Evolutionary conservation across 2,329 filamentous ascomycete species (phyloP).

Genomic region (Alternaria longipes): DNA sequence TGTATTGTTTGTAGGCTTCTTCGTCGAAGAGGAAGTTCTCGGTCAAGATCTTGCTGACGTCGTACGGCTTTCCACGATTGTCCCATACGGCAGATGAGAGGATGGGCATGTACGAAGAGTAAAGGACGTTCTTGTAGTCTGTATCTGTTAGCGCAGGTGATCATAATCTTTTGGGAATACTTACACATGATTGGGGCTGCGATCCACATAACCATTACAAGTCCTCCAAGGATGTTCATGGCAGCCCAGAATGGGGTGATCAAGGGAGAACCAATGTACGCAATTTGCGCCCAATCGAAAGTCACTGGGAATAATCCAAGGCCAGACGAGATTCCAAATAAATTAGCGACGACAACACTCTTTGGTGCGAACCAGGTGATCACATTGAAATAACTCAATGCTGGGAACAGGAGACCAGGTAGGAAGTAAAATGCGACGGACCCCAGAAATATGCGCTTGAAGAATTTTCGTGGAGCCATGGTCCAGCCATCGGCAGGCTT

Average conservation of each 20-base stretch:
- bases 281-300: slow-evolving; percentile 92
- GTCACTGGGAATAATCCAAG: slow-evolving; percentile 85
- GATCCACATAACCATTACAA: slow-evolving; percentile 87
- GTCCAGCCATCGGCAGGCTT: slow-evolving; percentile 83
- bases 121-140: slow-evolving; percentile 81
- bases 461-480: slow-evolving; percentile 85
- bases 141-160: slow-evolving; percentile 13
- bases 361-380: slow-evolving; percentile 89
- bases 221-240: slow-evolving; percentile 81
- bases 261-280: slow-evolving; percentile 84
- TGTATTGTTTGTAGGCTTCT: slow-evolving; percentile 80
- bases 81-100: slow-evolving; percentile 86
- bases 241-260: slow-evolving; percentile 88
- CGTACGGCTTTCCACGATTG: slow-evolving; percentile 80
- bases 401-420: slow-evolving; percentile 82
- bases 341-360: slow-evolving; percentile 84
- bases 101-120: slow-evolving; percentile 86
- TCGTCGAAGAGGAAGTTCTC: slow-evolving; percentile 79
- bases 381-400: slow-evolving; percentile 87
- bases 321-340: slow-evolving; percentile 87
- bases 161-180: slow-evolving; percentile 16
- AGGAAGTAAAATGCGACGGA: slow-evolving; percentile 86
- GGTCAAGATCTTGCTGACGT: slow-evolving; percentile 82
- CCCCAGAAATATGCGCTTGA: slow-evolving; percentile 74
- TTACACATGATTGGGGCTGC: slow-evolving; percentile 76